Conservation (phyloP, 1,284 basidiomycete species). For the Ustilago lituana region DNA sequence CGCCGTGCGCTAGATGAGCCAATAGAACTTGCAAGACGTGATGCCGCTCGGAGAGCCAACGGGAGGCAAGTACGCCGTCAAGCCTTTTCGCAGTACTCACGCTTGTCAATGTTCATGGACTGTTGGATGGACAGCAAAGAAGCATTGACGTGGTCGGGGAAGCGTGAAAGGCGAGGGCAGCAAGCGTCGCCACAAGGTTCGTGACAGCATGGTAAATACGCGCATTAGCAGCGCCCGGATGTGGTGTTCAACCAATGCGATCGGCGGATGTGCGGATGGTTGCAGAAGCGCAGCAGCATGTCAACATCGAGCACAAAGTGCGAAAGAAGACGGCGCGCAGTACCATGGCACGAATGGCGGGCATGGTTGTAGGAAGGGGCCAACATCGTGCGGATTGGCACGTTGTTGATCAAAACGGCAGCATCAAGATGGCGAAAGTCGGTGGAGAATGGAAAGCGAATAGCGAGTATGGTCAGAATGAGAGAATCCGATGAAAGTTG, state of each 20-base stretch:
- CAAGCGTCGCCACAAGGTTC: not conserved
- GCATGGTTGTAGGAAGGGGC: not conserved
- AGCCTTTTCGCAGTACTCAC: conserved; percentile 30
- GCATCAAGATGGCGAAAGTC: conserved; percentile 5
- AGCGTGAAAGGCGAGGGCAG: not conserved
- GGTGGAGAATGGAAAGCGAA: conserved; percentile 17
- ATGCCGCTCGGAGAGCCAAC: not conserved
- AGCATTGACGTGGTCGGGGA: conserved; percentile 13
- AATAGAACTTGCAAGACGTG: too few species aligned
- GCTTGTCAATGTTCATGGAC: conserved; percentile 62
- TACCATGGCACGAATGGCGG: not conserved
- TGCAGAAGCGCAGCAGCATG: not conserved
- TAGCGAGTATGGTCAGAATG: conserved; percentile 36
- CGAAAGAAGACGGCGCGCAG: too few species aligned
- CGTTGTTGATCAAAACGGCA: not conserved
- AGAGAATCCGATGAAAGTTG: conserved; percentile 12
- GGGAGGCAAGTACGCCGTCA: not conserved
- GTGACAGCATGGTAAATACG: not conserved
- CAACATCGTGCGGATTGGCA: not conserved
- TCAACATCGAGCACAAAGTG: not conserved
- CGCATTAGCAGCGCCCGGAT: not conserved
- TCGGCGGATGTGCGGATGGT: not conserved
- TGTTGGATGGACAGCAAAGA: conserved; percentile 25
- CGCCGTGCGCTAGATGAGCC: too few species aligned
- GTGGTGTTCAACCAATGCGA: not conserved